Evolutionary conservation across 805 yeast species (phyloP).

Genomic region (baker's yeast (Saccharomyces cerevisiae)): DNA sequence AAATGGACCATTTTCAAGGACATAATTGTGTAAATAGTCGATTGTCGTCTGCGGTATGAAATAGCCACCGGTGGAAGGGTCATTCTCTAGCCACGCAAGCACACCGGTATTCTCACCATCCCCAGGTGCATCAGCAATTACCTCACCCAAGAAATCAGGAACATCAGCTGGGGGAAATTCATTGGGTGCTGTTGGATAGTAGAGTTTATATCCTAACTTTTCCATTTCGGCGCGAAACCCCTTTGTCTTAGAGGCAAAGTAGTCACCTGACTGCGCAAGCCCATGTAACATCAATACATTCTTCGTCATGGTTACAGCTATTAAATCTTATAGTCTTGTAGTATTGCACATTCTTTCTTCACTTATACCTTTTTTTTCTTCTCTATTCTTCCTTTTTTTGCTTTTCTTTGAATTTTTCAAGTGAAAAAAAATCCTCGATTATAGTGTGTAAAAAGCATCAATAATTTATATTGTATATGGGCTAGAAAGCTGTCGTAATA

Average conservation of each 20-base stretch:
- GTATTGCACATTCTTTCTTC: neutral
- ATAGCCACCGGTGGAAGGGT: slow-evolving; percentile 34
- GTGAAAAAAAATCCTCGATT: neutral
- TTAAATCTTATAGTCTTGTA: neutral
- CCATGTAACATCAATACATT: slow-evolving; percentile 85
- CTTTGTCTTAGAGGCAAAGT: slow-evolving; percentile 76
- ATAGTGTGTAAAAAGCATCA: neutral
- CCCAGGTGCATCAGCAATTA: slow-evolving; percentile 26
- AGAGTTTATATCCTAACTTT: slow-evolving; percentile 51
- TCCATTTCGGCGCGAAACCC: slow-evolving; percentile 69
- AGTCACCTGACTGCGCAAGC: slow-evolving; percentile 71
- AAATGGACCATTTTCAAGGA: slow-evolving; percentile 60
- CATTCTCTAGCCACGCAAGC: slow-evolving; percentile 61
- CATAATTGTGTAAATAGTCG: slow-evolving; percentile 35
- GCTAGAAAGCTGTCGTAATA: neutral
- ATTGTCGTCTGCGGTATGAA: slow-evolving; percentile 33
- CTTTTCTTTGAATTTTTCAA: neutral
- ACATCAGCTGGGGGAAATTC: slow-evolving; percentile 51
- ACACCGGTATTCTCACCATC: slow-evolving; percentile 22
- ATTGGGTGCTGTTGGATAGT: slow-evolving; percentile 72
- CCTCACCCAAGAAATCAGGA: slow-evolving; percentile 42
- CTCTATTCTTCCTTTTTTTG: neutral
- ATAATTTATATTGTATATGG: neutral
- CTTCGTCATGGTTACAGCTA: slow-evolving; percentile 14
- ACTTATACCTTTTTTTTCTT: neutral